Base-by-base conservation (phyloP, 495 filamentous ascomycete genomes). In the Hypoxylon rickii region DNA sequence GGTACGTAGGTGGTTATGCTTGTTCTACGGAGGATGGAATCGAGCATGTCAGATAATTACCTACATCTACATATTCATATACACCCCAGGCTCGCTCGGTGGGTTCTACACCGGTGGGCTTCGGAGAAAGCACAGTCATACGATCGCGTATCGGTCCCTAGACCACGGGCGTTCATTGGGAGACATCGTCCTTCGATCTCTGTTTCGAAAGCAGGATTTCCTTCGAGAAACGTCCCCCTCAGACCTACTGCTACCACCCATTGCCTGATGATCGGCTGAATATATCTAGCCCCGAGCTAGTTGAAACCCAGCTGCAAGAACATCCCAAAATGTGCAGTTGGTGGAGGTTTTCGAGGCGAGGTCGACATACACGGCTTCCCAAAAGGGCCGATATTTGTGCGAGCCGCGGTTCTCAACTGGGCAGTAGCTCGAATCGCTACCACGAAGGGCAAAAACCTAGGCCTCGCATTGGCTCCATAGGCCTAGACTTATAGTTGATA, bases 361-460 rank as follows among this genome's bases (percentile, higher is more conserved):
- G 50, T 44, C 40, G 32, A 55, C 34, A 50, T 45, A 19, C 34
- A 46, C 34, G 19, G 44, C 51, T 61, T 61, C 58, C 58, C 45
- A 61, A 56, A 61, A 61, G 58, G 58, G 47, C 58, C 58, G 51
- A 56, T 55, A 52, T 50, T 44, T 48, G 36, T 44, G 33, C 51
- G 47, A 51, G 13, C 41, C 18, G 12, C 41, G 43, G 55, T 55
- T 3, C 51, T 56, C 36, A 42, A 51, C 47, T 52, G 15, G 47
- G 37, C 33, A 51, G 42, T 56, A 56, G 47, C 47, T 48, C 37
- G 33, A 31, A 22, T 47, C 52, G 45, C 56, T 46, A 46, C 58
- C 46, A 51, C 31, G 59, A 55, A 48, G 5, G 24, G 24, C 24
- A n/a, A 47, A 29, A 62, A 47, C 47, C 43, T 38, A 52, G 48